Evolutionary conservation across 2,329 filamentous ascomycete genomes (phyloP), one percentile per base, ranked within the genome.

Genomic region (Xylariaceae sp.): DNA sequence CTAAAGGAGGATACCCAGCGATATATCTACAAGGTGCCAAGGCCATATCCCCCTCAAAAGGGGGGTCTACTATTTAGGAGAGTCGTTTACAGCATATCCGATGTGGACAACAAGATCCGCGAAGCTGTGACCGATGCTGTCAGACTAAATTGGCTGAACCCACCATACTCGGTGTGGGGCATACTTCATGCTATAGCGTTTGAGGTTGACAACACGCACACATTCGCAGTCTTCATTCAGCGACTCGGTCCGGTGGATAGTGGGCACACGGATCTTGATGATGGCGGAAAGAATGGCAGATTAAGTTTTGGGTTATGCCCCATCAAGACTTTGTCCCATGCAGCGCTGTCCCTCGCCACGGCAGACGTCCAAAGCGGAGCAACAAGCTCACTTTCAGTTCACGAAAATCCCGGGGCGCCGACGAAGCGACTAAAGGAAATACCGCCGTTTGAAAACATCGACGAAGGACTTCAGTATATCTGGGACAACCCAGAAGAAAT

Each of bases 1-100:
- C 19, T 48, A 2, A 26, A 19, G 33, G 21, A 23, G 2, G 29
- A 34, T 12, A 37, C 45, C 29, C 17, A 26, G 14, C 12, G 19
- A 26, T 19, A 37, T 14, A 37, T 28, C 33, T 48, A 37, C 31
- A 28, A 37, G 9, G 19, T 28, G 16, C 31, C 33, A 17, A 16
- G 5, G 7, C 45, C 31, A 26, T 48, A 48, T n/a, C 19, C 3
- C 21, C 31, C 23, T 19, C 31, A 6, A 7, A 36, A 37, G 16
- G 45, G 31, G 14, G 45, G 45, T 12, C 14, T 48, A 24, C 14
- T 48, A 26, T 48, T 48, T 23, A 48, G 45, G 8, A 24, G 31
- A 29, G n/a, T 37, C 21, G 14, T 37, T 48, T 12, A 16, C 24
- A 48, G 21, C 23, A 37, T 48, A 14, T 5, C 11, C n/a, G n/a